Evolutionary conservation across 495 filamentous ascomycete species (phyloP).

Genomic region (Aspergillus panamensis): DNA sequence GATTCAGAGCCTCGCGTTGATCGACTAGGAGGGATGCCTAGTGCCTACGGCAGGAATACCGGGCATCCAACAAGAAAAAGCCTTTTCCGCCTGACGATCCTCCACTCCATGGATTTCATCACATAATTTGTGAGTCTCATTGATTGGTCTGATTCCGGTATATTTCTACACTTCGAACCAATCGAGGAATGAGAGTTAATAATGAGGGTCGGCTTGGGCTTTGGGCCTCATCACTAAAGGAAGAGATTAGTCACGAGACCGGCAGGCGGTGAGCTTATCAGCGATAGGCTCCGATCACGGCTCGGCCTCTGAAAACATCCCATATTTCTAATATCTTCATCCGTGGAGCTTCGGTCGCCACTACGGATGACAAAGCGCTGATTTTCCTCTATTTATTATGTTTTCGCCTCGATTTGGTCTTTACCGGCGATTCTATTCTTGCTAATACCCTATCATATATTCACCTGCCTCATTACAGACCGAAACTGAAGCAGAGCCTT

Average conservation of each 20-base stretch:
- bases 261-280: constrained; percentile 38
- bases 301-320: neutral
- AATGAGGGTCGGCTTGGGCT: too few relatives aligned
- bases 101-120: too few relatives aligned
- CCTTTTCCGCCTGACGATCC: too few relatives aligned
- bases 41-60: neutral
- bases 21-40: neutral
- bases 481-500: neutral
- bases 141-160: too few relatives aligned
- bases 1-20: neutral
- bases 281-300: neutral
- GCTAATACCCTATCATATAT: too few relatives aligned
- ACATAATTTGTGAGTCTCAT: too few relatives aligned
- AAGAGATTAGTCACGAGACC: constrained; percentile 9
- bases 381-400: constrained; percentile 1
- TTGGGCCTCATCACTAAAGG: too few relatives aligned
- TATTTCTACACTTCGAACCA: too few relatives aligned
- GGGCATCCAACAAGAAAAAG: neutral
- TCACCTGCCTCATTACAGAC: neutral
- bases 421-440: too few relatives aligned
- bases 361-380: constrained; percentile 36
- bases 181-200: too few relatives aligned
- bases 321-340: constrained; percentile 9
- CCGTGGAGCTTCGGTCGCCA: constrained; percentile 23
- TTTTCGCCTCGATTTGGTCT: neutral